phyloP scores from a whole-genome alignment of 768 basidiomycete genomes.

The Kwoniella europaea region DNA sequence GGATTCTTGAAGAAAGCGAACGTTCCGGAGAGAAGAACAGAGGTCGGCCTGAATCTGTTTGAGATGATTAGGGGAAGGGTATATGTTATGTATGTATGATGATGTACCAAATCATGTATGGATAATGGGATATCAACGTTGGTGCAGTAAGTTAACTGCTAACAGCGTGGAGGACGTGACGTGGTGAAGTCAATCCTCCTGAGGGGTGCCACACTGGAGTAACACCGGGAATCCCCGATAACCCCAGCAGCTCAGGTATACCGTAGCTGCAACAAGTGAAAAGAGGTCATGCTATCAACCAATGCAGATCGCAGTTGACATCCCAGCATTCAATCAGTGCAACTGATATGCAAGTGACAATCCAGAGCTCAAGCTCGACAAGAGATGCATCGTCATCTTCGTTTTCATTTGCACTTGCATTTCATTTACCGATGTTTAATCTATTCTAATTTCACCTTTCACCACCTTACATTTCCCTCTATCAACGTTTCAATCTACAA shows the following conservation, averaged over 20 bases:
- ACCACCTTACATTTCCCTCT: background rate
- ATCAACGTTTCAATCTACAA: background rate
- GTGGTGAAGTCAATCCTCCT: slow-evolving; percentile 14
- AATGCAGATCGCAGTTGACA: background rate
- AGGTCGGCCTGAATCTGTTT: background rate
- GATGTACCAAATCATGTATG: background rate
- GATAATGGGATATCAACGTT: slow-evolving; percentile 11
- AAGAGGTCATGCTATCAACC: background rate
- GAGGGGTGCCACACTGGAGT: slow-evolving; percentile 13
- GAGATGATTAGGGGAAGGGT: background rate
- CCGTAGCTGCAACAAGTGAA: background rate
- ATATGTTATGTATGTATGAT: slow-evolving; percentile 1
- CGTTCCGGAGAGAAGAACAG: background rate
- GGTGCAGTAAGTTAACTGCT: background rate
- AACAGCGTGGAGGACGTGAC: slow-evolving; percentile 22
- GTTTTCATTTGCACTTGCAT: background rate
- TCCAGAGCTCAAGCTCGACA: background rate
- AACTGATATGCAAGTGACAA: background rate
- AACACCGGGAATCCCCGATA: slow-evolving; percentile 10
- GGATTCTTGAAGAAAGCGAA: background rate
- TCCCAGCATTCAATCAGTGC: background rate
- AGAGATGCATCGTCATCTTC: background rate
- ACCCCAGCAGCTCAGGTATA: background rate
- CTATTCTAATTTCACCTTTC: too few species aligned
- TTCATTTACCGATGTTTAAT: background rate